These are phyloP conservation scores for Olyra latifolia DNA, from an alignment of 176 grass and related monocot species.

Conservation along the genomic window DNA sequence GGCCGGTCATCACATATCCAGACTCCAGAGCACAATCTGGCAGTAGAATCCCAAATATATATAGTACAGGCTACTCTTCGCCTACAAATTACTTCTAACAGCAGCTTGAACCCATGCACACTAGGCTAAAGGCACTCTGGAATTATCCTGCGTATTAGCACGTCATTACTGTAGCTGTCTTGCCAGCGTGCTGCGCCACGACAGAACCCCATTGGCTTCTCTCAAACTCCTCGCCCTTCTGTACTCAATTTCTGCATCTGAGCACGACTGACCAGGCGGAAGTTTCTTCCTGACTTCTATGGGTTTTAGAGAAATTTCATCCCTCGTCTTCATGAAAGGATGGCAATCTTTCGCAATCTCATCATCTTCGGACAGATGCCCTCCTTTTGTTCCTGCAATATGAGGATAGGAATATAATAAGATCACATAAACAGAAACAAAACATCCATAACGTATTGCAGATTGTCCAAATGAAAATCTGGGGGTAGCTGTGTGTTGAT, in stretches of 20 bases:
- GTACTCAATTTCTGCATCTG: conserved; percentile 93
- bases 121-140: conserved; percentile 47
- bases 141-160: conserved; percentile 48
- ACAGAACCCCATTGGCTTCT: conserved; percentile 64
- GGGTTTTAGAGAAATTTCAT: conserved; percentile 59
- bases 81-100: conserved; percentile 43
- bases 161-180: conserved; percentile 51
- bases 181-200: conserved; percentile 77
- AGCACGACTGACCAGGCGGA: conserved; percentile 62
- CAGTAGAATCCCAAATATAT: conserved; percentile 40
- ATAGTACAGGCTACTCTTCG: conserved; percentile 37
- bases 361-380: conserved; percentile 27
- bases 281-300: conserved; percentile 68
- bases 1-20: conserved; percentile 39
- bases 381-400: conserved; percentile 42
- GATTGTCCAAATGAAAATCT: conserved; percentile 23
- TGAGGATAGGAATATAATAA: neutral
- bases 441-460: neutral
- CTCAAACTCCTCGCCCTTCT: conserved; percentile 95
- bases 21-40: conserved; percentile 43
- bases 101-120: conserved; percentile 31
- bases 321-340: conserved; percentile 51
- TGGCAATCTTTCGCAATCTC: conserved; percentile 42
- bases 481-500: neutral
- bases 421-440: conserved; percentile 16